These are phyloP conservation scores for Fusarium hostae DNA, from an alignment of 2,329 filamentous ascomycete species.

Conservation along the genomic window DNA sequence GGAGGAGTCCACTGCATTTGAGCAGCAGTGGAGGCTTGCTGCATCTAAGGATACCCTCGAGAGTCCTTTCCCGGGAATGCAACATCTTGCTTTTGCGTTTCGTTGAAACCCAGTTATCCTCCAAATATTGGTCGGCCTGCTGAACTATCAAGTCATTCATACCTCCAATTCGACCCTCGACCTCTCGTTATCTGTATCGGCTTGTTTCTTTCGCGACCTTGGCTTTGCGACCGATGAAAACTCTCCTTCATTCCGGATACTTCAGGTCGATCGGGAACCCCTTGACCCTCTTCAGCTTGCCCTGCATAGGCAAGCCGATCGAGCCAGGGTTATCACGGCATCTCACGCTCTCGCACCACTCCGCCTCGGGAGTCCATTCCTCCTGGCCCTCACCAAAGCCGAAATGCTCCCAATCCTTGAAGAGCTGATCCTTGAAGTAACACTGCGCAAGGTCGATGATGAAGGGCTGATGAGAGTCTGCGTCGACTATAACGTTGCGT, in stretches of 20 bases:
- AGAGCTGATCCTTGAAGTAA: neutral
- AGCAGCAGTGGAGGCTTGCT: too few species aligned
- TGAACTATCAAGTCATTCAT: neutral
- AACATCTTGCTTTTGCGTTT: fast-evolving
- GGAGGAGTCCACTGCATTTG: too few species aligned
- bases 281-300: neutral
- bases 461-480: neutral
- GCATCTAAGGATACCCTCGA: too few species aligned
- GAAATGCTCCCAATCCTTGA: neutral
- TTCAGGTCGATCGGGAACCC: fast-evolving
- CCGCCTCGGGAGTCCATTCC: neutral
- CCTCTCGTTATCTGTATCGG: fast-evolving
- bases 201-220: neutral
- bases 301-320: fast-evolving
- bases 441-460: neutral
- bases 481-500: neutral
- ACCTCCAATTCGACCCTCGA: fast-evolving
- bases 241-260: neutral
- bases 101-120: fast-evolving
- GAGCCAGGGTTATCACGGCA: neutral
- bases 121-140: too few species aligned
- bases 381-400: neutral
- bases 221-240: fast-evolving
- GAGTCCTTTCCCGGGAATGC: neutral
- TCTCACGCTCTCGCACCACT: neutral